Conservation (phyloP, 2,329 filamentous ascomycete genomes). For the Xylariomycetidae sp. region DNA sequence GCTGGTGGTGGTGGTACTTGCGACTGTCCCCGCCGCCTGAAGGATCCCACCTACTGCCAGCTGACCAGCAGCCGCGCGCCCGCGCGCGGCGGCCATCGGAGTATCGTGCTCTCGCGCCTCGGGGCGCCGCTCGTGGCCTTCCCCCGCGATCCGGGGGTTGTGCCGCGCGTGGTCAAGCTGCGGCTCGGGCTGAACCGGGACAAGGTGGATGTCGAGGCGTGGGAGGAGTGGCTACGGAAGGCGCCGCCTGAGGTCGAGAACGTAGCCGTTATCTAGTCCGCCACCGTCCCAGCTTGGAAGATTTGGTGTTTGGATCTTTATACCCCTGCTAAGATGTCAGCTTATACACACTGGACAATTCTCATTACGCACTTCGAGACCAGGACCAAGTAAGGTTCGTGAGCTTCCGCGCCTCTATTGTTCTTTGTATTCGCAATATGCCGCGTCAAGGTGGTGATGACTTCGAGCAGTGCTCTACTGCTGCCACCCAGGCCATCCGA, state of each 20-base stretch:
- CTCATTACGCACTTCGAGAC: too few species aligned
- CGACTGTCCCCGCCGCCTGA: neutral
- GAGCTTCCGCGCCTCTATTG: too few species aligned
- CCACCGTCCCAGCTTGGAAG: too few species aligned
- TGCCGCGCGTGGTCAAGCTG: constrained; percentile 1
- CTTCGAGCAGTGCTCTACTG: neutral
- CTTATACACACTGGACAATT: too few species aligned
- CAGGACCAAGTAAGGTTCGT: too few species aligned
- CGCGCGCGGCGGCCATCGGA: neutral
- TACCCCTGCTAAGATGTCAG: neutral
- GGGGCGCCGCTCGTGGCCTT: neutral
- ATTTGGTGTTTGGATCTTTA: neutral
- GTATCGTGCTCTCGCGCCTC: constrained; percentile 9
- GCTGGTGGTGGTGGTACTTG: too few species aligned
- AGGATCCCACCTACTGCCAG: constrained; percentile 5
- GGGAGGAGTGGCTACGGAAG: constrained; percentile 10
- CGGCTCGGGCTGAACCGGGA: constrained; percentile 4
- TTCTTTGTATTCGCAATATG: too few species aligned
- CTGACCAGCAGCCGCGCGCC: constrained; percentile 1
- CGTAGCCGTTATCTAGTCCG: constrained; percentile 1
- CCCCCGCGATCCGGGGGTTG: neutral
- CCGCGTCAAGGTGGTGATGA: too few species aligned
- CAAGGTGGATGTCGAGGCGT: constrained; percentile 5
- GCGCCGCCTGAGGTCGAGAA: constrained; percentile 5
- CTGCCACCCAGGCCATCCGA: neutral